These are phyloP conservation scores for Tetrastigma voinierianum DNA, from an alignment of 164 flowering plant genomes.

Conservation along the genomic window DNA sequence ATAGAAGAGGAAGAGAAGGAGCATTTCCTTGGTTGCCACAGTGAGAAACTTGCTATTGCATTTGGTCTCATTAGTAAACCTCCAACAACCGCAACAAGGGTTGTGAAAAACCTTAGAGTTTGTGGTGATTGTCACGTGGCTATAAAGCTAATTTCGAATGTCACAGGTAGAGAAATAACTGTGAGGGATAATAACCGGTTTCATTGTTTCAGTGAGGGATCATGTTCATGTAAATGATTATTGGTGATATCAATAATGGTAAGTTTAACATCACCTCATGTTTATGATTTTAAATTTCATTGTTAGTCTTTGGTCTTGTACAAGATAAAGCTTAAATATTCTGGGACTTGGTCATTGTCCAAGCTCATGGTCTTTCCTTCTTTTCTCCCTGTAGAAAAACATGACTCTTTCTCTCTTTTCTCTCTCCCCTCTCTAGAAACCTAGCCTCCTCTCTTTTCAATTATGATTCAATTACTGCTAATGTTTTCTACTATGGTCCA, in stretches of 20 bases:
- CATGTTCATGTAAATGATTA: constrained; percentile 38
- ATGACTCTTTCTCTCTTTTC: no score
- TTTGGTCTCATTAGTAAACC: constrained; percentile 23
- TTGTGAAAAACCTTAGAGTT: constrained; percentile 32
- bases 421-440: no score
- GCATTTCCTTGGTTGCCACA: constrained; percentile 30
- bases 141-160: constrained; percentile 28
- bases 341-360: no score
- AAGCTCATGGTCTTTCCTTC: no score
- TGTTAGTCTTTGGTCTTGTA: no score
- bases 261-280: no score
- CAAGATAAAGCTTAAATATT: no score
- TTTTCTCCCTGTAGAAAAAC: no score
- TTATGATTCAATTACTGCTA: no score
- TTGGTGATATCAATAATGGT: constrained; percentile 17
- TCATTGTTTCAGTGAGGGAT: constrained; percentile 28
- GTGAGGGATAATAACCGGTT: constrained; percentile 34
- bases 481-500: no score
- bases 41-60: constrained; percentile 41
- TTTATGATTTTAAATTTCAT: no score
- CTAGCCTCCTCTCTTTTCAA: no score
- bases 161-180: constrained; percentile 27
- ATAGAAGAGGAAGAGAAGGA: constrained; percentile 44
- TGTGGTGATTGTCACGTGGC: constrained; percentile 37
- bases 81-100: constrained; percentile 12